Evolutionary conservation across 1,139 yeast species (phyloP), one percentile per base, ranked within the genome.

Genomic region (Nadsonia starkeyi-henricii): DNA sequence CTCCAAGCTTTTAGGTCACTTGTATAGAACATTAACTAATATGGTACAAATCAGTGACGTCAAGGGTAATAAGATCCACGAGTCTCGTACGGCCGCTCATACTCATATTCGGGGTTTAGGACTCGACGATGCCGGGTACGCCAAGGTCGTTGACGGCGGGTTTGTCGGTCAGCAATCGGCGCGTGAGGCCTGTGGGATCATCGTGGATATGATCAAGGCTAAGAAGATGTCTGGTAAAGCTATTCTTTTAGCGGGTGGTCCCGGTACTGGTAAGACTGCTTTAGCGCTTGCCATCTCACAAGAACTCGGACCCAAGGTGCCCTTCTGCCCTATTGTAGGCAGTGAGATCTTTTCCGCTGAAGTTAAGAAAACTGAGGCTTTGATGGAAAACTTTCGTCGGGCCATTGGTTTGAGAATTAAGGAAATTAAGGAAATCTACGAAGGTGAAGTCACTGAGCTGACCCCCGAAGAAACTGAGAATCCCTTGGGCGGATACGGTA

Each of bases 201-300:
- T 91, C 55, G 97, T 91, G 39, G 98, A 91, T 66, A 72, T 91
- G 61, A 88, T 91, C 69, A 89, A 88, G 67, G 83, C 91, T 41
- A 86, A 85, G 62, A 88, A 82, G 65, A 83, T 91, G 85, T 82
- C 95, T 50, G 98, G 98, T 28, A 85, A 88, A 63, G 98, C 97
- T n/a, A 80, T 91, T 45, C 69, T 91, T 53, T 72, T 91, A 49
- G 97, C 98, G 0, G 98, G 98, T 52, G 95, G 95, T 3, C 97
- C 98, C 18, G 97, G 97, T 2, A 89, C 97, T 3, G 98, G 98
- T 61, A 91, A 91, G 67, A 91, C 98, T 1, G 98, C 98, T 0
- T 73, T 91, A 61, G 97, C 98, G 0, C 70, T 93, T 51, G 98
- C 97, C 1, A 81, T 93, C 50, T 85, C 97, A 1, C 98, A 91